phyloP scores from a whole-genome alignment of 148 eudicot genomes.

The Rhododendron vialii region DNA sequence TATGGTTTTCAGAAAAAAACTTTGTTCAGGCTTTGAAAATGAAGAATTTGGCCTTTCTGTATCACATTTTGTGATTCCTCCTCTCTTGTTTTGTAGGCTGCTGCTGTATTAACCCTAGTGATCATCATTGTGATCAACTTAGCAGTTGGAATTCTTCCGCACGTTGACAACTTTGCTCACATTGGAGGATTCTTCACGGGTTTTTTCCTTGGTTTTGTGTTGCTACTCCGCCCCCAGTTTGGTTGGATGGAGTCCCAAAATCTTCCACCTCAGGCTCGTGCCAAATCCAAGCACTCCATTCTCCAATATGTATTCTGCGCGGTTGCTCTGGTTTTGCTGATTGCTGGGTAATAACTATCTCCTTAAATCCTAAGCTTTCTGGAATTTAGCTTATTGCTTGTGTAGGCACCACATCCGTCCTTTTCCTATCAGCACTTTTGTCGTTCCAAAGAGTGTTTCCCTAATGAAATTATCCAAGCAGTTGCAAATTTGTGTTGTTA shows the following conservation, averaged over 20 bases:
- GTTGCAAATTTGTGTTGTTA: not conserved
- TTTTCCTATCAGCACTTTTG: not conserved
- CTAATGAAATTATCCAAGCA: not conserved
- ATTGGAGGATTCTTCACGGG: slow-evolving; percentile 82
- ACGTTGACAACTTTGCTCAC: slow-evolving; percentile 87
- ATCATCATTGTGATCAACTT: slow-evolving; percentile 67
- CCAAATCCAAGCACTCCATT: slow-evolving; percentile 49
- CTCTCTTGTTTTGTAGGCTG: slow-evolving; percentile 47
- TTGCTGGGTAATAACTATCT: slow-evolving; percentile 56
- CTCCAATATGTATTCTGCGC: slow-evolving; percentile 51
- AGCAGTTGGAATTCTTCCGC: slow-evolving; percentile 83
- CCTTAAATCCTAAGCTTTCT: not conserved
- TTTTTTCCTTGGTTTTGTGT: slow-evolving; percentile 69
- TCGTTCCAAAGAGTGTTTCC: not conserved
- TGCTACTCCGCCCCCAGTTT: slow-evolving; percentile 72
- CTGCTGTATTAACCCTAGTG: slow-evolving; percentile 69
- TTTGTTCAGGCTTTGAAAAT: not conserved
- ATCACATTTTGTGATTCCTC: not conserved
- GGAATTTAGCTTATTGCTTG: not conserved
- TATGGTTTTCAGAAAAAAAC: not conserved
- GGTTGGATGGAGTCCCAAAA: slow-evolving; percentile 67
- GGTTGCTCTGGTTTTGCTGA: slow-evolving; percentile 38
- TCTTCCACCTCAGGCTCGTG: slow-evolving; percentile 54
- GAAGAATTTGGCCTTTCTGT: not conserved
- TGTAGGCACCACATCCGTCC: not conserved